These are phyloP conservation scores for Letharia lupina DNA, from an alignment of 495 filamentous ascomycete genomes.

Conservation along the genomic window DNA sequence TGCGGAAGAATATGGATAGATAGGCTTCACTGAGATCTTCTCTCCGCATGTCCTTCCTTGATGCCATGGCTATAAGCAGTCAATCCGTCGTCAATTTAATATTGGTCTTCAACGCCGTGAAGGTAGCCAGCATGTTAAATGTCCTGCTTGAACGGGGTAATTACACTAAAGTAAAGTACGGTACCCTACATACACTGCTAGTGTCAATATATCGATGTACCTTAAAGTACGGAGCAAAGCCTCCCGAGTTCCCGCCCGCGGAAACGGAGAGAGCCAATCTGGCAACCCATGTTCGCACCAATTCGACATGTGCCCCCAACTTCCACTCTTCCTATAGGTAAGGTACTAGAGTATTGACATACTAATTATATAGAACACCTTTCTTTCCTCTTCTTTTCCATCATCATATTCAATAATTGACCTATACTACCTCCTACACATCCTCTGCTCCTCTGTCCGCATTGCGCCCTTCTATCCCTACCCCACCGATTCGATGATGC, in stretches of 20 bases:
- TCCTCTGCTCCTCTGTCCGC: slow-evolving; percentile 10
- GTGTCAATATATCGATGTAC: neutral
- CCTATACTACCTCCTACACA: neutral
- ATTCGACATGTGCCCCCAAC: neutral
- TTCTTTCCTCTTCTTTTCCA: neutral
- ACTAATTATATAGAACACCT: neutral
- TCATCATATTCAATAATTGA: neutral
- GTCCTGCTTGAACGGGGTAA: neutral
- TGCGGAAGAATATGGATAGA: slow-evolving; percentile 17
- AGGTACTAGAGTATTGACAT: neutral
- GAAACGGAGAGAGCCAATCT: neutral
- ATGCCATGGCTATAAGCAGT: slow-evolving; percentile 43
- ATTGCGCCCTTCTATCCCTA: neutral
- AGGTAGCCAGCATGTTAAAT: neutral
- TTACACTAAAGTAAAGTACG: neutral
- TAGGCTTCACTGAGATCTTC: slow-evolving; percentile 62
- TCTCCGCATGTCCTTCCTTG: slow-evolving; percentile 80
- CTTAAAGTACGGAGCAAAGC: neutral
- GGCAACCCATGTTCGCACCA: neutral
- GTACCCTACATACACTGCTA: no score
- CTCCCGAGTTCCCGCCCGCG: slow-evolving; percentile 4
- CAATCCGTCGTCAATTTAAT: slow-evolving; percentile 14
- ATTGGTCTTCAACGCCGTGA: neutral
- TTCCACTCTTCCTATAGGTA: neutral
- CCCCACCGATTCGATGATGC: neutral